Evolutionary conservation across 495 filamentous ascomycete genomes (phyloP).

Genomic region (Cryomyces minteri): DNA sequence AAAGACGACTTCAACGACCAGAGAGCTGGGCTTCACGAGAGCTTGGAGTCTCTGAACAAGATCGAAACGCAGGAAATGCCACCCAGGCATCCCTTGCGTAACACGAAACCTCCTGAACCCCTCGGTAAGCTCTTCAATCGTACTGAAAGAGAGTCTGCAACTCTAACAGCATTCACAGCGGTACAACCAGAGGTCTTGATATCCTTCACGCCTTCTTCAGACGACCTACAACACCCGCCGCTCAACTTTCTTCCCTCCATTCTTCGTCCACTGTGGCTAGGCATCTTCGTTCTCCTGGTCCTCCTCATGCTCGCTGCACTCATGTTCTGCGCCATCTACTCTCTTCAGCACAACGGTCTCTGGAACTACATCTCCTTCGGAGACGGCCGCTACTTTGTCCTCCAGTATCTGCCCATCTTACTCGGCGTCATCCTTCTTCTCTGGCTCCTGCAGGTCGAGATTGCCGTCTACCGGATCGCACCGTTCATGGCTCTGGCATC

Average conservation of each 20-base stretch:
- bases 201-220: slow-evolving; percentile 28
- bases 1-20: slow-evolving; percentile 6
- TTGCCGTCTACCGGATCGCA: slow-evolving; percentile 54
- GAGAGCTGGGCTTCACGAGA: too few relatives aligned
- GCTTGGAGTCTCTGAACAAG: too few relatives aligned
- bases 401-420: slow-evolving; percentile 66
- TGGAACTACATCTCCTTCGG: slow-evolving; percentile 45
- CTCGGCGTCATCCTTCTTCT: slow-evolving; percentile 54
- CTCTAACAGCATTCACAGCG: background rate
- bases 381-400: slow-evolving; percentile 63
- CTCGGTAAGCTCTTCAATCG: background rate
- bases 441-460: slow-evolving; percentile 55
- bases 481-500: slow-evolving; percentile 64
- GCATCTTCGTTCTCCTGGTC: slow-evolving; percentile 36
- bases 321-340: slow-evolving; percentile 57
- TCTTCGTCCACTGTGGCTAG: slow-evolving; percentile 42
- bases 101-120: background rate
- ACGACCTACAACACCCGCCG: slow-evolving; percentile 29
- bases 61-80: background rate
- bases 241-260: slow-evolving; percentile 48
- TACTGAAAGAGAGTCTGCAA: background rate
- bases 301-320: slow-evolving; percentile 54
- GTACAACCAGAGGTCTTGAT: slow-evolving; percentile 27
- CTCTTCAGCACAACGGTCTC: slow-evolving; percentile 41
- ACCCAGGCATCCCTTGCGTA: background rate